Conservation (phyloP, 768 basidiomycete species). For the Boletus barrowsii region DNA sequence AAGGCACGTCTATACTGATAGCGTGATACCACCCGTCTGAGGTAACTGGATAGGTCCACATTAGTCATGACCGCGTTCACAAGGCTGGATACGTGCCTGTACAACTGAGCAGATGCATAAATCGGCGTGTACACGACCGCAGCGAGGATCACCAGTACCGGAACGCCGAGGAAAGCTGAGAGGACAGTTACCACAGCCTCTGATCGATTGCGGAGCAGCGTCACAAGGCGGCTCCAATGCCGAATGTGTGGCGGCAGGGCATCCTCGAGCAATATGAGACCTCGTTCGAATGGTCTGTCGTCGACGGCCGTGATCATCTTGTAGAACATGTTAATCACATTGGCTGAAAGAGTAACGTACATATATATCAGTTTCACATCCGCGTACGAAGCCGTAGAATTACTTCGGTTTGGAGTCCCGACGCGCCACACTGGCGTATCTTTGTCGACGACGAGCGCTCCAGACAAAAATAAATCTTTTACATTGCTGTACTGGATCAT, state of each 20-base stretch:
- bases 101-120: not conserved
- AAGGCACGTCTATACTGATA: not conserved
- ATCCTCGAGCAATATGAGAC: conserved; percentile 17
- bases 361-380: not conserved
- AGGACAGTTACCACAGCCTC: conserved; percentile 5
- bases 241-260: conserved; percentile 13
- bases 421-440: conserved; percentile 17
- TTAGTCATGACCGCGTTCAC: not conserved
- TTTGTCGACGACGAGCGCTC: conserved; percentile 9
- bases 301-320: conserved; percentile 21
- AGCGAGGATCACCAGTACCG: conserved; percentile 13
- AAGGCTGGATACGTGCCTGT: conserved; percentile 5
- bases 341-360: conserved; percentile 1
- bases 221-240: conserved; percentile 19
- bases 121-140: conserved; percentile 5
- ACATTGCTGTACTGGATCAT: conserved; percentile 11
- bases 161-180: conserved; percentile 18
- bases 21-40: not conserved
- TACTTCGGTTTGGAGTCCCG: conserved; percentile 18
- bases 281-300: conserved; percentile 13
- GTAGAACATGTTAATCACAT: conserved; percentile 14
- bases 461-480: conserved; percentile 17
- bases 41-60: not conserved
- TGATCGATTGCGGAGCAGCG: not conserved
- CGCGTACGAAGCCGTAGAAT: not conserved